Evolutionary conservation across 73 alveolate species (phyloP), one percentile per base, ranked within the genome.

Genomic region (Paramecium octaurelia): DNA sequence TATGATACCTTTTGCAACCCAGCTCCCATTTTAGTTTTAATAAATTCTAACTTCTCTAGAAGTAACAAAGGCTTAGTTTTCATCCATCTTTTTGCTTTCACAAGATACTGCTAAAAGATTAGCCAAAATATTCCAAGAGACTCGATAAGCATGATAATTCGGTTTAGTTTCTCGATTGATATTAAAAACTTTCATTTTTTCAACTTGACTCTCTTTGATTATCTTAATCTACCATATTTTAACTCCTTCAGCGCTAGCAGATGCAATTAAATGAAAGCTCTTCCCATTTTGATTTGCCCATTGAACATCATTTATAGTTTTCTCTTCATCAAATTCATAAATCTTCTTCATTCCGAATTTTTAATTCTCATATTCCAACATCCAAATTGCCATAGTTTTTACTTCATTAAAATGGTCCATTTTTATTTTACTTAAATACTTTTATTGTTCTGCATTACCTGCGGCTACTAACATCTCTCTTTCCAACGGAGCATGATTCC

Each of bases 211-310:
- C 23, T 80, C 43, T 2, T 3, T 11, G 27, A 38, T 31, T 12
- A 27, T 46, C 3, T 44, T 44, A 80, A 80, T 31, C 29, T 80
- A 20, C 70, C 73, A 80, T 24, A 42, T 44, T 80, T 46, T 40
- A 8, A 46, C 70, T 43, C 91, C 91, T 24, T 80, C 57, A 9
- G 23, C 23, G 44, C 57, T 43, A 44, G 76, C 70, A 42, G 35
- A 23, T 24, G 76, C 77, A 42, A 80, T 44, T 43, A 80, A 80
- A 24, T 80, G 91, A 44, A 80, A 80, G 23, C 76, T 44, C 18
- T 64, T 80, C 12, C 91, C 91, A 80, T 80, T 80, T 27, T 40
- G 5, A 80, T 80, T 77, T 20, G 91, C 91, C 91, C 91, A 80
- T 80, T 42, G 10, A 9, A 80, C 70, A 80, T 80, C 91, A 80